Evolutionary conservation across 805 yeast genomes (phyloP), one percentile per base, ranked within the genome.

Genomic region (Kodamaea lidongshanica): DNA sequence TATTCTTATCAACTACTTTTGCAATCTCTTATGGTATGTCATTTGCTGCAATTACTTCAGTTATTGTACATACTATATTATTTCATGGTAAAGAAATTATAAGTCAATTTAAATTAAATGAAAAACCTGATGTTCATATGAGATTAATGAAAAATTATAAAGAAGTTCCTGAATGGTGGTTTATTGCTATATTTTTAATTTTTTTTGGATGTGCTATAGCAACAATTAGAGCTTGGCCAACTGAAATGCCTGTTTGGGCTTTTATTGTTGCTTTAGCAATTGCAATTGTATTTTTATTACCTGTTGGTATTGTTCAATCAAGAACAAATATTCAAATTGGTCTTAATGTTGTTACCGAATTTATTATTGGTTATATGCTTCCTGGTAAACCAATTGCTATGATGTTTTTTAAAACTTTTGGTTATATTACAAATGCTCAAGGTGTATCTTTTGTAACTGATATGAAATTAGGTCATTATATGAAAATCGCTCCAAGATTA

Each of bases 41-140:
- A 59, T 52, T 68, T 56, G 87, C 84, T 2, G 69, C 84, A 5
- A 70, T 78, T 32, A 61, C 74, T 17, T 74, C 83, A 4, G 71
- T 79, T 5, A 57, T 80, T 31, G 62, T 69, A 11, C 82, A 79
- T 47, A 68, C 77, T 12, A 53, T 53, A 7, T 56, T 77, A 16
- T 78, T 72, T 57, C 79, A 77, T 45, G 72, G 79, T 31, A 57
- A 51, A 25, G 76, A 75, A 37, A 67, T 79, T 33, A 24, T 46
- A 13, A 34, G 41, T 16, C 65, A 58, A 44, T 11, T 59, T 29
- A 45, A 34, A 35, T 34, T 35, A 29, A 39, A 44, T 38, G 57
- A 50, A 31, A 48, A 49, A 48, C 55, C 53, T 15, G 44, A 73
- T 47, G 68, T 72, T 11, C 77, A 74, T 44, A 60, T 60, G 54